A percentile compares a stretch with the other conserved stretches of the same genome.
These are phyloP conservation scores for Mycena crocata DNA, from an alignment of 768 basidiomycete species.

Conservation along the genomic window DNA sequence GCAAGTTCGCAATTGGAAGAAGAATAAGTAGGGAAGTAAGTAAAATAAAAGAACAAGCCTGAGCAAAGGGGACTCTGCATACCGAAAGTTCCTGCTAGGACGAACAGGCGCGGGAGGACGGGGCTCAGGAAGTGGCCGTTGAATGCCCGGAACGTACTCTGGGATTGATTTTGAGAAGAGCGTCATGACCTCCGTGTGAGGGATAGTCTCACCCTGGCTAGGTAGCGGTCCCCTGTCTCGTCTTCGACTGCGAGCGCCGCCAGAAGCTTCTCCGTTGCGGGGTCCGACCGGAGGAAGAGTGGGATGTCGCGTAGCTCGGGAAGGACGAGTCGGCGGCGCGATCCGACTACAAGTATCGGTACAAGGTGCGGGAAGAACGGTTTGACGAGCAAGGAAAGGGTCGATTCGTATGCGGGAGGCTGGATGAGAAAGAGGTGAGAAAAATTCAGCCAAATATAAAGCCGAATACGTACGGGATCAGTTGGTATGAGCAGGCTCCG, in stretches of 20 bases:
- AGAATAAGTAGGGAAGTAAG: too few species aligned
- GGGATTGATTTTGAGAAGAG: too few species aligned
- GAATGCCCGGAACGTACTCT: slow-evolving; percentile 16
- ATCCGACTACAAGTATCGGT: slow-evolving; percentile 6
- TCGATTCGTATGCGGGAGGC: slow-evolving; percentile 24
- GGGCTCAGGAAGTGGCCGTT: slow-evolving; percentile 7
- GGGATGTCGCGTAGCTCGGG: slow-evolving; percentile 17
- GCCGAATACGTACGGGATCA: slow-evolving; percentile 11
- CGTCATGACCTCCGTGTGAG: too few species aligned
- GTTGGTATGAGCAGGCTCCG: slow-evolving; percentile 1
- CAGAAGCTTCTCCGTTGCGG: slow-evolving; percentile 20
- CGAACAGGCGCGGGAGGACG: neutral
- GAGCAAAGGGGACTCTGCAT: too few species aligned
- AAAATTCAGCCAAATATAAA: too few species aligned
- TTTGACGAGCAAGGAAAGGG: slow-evolving; percentile 20
- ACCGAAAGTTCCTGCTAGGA: slow-evolving; percentile 4
- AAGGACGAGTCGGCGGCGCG: slow-evolving; percentile 11
- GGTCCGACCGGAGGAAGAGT: slow-evolving; percentile 6
- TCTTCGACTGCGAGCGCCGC: slow-evolving; percentile 9
- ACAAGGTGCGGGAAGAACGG: slow-evolving; percentile 22
- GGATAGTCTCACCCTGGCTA: too few species aligned
- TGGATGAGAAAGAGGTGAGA: neutral
- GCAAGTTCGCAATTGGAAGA: too few species aligned
- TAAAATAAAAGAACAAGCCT: too few species aligned
- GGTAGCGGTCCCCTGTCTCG: slow-evolving; percentile 8